Conservation (phyloP, 495 filamentous ascomycete genomes). For the Aspergillus hancockii region DNA sequence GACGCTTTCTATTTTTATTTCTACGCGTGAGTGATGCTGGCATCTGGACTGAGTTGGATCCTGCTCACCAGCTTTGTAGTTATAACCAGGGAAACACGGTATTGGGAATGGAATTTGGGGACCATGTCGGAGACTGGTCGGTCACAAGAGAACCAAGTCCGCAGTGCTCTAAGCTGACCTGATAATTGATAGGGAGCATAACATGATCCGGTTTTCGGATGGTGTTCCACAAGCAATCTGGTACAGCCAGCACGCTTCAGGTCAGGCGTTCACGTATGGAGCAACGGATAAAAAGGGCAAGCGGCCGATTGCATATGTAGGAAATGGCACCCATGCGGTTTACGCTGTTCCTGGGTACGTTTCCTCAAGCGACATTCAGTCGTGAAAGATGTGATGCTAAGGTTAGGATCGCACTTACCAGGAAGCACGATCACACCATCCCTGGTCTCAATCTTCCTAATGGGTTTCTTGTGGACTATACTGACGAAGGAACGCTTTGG, state of each 20-base stretch:
- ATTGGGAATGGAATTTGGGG: constrained; percentile 52
- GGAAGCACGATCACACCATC: constrained; percentile 60
- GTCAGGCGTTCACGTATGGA: constrained; percentile 63
- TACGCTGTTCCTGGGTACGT: constrained; percentile 54
- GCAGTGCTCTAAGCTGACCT: background rate
- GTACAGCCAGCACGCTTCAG: constrained; percentile 63
- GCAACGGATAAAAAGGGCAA: constrained; percentile 53
- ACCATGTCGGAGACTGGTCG: constrained; percentile 67
- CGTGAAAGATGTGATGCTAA: constrained; percentile 1
- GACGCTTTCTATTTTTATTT: constrained; percentile 75
- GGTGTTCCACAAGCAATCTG: constrained; percentile 59
- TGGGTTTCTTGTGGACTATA: constrained; percentile 62
- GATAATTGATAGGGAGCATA: constrained; percentile 53
- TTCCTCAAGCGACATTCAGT: background rate
- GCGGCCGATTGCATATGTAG: constrained; percentile 55
- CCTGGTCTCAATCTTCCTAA: constrained; percentile 63
- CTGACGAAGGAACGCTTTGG: constrained; percentile 57
- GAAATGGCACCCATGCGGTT: constrained; percentile 59
- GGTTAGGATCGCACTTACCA: constrained; percentile 8
- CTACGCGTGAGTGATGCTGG: constrained; percentile 49
- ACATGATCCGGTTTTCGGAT: constrained; percentile 65
- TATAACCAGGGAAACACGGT: constrained; percentile 54
- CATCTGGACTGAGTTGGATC: background rate
- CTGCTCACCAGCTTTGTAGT: constrained; percentile 21
- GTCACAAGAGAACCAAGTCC: background rate